Evolutionary conservation across 768 basidiomycete species (phyloP), one percentile per base, ranked within the genome.

Genomic region (Ephemerocybe angulata): DNA sequence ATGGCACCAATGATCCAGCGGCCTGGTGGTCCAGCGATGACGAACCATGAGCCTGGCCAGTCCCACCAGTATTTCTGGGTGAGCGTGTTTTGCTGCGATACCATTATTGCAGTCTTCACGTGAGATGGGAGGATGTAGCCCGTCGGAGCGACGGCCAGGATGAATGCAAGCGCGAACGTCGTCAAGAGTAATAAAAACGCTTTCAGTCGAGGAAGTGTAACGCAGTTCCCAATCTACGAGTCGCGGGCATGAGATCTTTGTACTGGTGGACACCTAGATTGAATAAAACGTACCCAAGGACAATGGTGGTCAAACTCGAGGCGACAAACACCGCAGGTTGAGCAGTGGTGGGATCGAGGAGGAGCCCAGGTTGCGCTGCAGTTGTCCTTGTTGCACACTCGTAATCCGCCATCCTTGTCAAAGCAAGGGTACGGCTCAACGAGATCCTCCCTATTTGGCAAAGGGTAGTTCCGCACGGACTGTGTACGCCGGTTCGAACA

Each of bases 281-380:
- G 13, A 47, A 22, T 13, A 38, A 47, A 22, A 31, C 65, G 27
- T 51, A 76, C 76, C 76, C 76, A 78, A 29, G 76, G 73, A 58
- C 76, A 78, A 58, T 78, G 76, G 58, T 78, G 76, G 56, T 78
- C 76, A 57, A 76, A 76, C 27, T 71, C 70, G 37, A 75, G 62
- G 29, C 76, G 68, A 58, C 76, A 78, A 15, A 75, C 73, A 31
- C 71, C 72, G 49, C 76, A 78, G 10, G 66, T 66, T n/a, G 73
- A 74, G 61, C 76, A 78, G 55, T 78, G 76, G 58, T 76, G 73
- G 5, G 71, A 64, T 48, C 74, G 64, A 6, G 77, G 77, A 11
- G 77, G 75, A 55, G 74, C 76, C 76, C 76, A 78, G 35, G 62
- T 61, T 11, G 68, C 68, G 22, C 63, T 61, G 57, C 76, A 78